These are phyloP conservation scores for Trametes cingulata DNA, from an alignment of 768 basidiomycete species.

Conservation along the genomic window DNA sequence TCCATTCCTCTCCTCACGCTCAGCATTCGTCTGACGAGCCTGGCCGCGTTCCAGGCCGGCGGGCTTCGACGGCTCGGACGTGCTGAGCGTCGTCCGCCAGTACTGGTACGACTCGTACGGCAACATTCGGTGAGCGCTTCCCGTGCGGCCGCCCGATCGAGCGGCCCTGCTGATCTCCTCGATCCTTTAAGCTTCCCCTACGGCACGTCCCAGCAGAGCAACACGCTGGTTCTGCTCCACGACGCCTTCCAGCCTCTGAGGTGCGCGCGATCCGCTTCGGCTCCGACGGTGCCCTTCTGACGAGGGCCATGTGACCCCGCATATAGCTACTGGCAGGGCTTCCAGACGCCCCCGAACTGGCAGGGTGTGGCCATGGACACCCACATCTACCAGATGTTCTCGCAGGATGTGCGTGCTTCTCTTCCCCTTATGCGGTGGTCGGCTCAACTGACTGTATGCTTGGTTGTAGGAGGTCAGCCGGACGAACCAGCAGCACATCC, in stretches of 20 bases:
- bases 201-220: conserved; percentile 46
- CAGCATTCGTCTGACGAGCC: background rate
- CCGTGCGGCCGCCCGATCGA: background rate
- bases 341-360: conserved; percentile 51
- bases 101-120: conserved; percentile 77
- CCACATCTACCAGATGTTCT: conserved; percentile 80
- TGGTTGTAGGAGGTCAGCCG: conserved; percentile 44
- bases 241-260: conserved; percentile 77
- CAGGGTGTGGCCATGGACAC: conserved; percentile 78
- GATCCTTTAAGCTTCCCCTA: conserved; percentile 39
- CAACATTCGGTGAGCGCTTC: conserved; percentile 60
- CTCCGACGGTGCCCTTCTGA: background rate
- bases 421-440: background rate
- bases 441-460: background rate
- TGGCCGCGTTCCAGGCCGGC: conserved; percentile 56
- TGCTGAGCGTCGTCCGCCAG: conserved; percentile 54
- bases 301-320: background rate
- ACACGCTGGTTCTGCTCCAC: conserved; percentile 67
- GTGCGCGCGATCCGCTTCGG: conserved; percentile 14
- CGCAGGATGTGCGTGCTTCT: conserved; percentile 45
- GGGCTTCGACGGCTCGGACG: conserved; percentile 56
- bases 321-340: conserved; percentile 62
- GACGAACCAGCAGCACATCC: conserved; percentile 57
- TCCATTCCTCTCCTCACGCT: background rate
- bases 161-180: conserved; percentile 1